A percentile compares a stretch with the other conserved stretches of the same genome.
These are phyloP conservation scores for Schwanniomyces etchellsii DNA, from an alignment of 1,139 yeast genomes.

Conservation along the genomic window DNA sequence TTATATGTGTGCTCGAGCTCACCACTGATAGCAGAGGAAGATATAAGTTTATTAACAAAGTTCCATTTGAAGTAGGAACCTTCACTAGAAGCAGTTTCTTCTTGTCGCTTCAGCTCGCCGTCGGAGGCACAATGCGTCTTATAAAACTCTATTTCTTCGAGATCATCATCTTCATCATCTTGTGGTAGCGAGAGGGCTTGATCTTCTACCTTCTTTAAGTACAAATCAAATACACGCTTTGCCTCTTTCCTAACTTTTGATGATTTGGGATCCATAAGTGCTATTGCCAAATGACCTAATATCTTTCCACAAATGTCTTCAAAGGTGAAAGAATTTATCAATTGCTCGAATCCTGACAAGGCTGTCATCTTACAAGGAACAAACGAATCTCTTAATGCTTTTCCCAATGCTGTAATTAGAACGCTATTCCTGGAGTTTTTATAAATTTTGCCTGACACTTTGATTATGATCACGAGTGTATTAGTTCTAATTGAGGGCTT, in stretches of 20 bases:
- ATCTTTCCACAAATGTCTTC: constrained; percentile 77
- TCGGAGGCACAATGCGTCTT: constrained; percentile 15
- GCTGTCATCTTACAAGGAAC: constrained; percentile 77
- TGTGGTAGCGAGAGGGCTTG: constrained; percentile 55
- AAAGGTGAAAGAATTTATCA: constrained; percentile 63
- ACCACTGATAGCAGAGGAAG: constrained; percentile 27
- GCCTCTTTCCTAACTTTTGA: constrained; percentile 70
- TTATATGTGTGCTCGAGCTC: constrained; percentile 33
- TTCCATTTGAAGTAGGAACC: constrained; percentile 30
- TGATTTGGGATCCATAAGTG: constrained; percentile 68
- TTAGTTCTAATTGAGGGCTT: constrained; percentile 82
- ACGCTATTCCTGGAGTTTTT: constrained; percentile 60
- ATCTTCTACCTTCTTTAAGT: constrained; percentile 56
- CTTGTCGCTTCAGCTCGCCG: constrained; percentile 3
- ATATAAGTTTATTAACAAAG: constrained; percentile 31
- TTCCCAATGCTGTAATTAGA: constrained; percentile 78
- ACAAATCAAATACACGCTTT: constrained; percentile 55
- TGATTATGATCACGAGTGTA: constrained; percentile 72
- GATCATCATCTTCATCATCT: constrained; percentile 39
- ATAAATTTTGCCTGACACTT: constrained; percentile 62
- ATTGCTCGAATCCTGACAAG: constrained; percentile 62
- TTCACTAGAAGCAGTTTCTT: constrained; percentile 2
- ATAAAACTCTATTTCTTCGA: constrained; percentile 32
- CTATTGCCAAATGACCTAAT: constrained; percentile 81
- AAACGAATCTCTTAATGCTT: constrained; percentile 77